phyloP scores from a whole-genome alignment of 1,284 basidiomycete genomes.

The Pseudomicrostroma phylloplanum region DNA sequence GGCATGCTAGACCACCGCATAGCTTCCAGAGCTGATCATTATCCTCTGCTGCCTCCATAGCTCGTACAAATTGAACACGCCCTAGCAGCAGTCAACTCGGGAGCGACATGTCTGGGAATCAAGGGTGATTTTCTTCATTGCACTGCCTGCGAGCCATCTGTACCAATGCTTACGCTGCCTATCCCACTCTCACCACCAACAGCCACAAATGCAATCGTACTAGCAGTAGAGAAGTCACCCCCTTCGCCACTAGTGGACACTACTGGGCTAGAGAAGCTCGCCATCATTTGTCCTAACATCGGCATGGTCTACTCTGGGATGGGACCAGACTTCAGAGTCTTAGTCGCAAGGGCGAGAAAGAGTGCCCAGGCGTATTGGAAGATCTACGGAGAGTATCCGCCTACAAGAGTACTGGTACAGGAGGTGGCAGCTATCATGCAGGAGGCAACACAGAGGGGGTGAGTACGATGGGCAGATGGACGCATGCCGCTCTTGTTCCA shows the following conservation, averaged over 20 bases:
- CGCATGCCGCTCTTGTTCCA: no score
- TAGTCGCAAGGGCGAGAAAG: constrained; percentile 89
- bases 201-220: constrained; percentile 95
- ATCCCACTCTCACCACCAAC: constrained; percentile 10
- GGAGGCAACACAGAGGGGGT: constrained; percentile 97
- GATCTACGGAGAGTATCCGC: constrained; percentile 97
- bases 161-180: constrained; percentile 14
- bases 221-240: constrained; percentile 98
- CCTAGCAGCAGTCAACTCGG: constrained; percentile 75
- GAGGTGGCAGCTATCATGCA: constrained; percentile 98
- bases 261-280: constrained; percentile 89
- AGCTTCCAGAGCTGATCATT: not conserved
- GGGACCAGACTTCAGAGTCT: constrained; percentile 95
- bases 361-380: constrained; percentile 99
- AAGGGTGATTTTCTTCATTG: constrained; percentile 63
- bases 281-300: constrained; percentile 94
- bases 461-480: constrained; percentile 44
- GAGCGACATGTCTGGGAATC: constrained; percentile 94
- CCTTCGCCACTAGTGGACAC: constrained; percentile 96
- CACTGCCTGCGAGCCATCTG: constrained; percentile 15
- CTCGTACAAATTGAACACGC: constrained; percentile 90
- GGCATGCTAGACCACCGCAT: not conserved
- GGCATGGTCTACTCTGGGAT: constrained; percentile 95
- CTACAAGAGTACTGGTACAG: constrained; percentile 88
- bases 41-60: not conserved